These are phyloP conservation scores for Gossypioides kirkii DNA, from an alignment of 345 rosid species.

Conservation along the genomic window DNA sequence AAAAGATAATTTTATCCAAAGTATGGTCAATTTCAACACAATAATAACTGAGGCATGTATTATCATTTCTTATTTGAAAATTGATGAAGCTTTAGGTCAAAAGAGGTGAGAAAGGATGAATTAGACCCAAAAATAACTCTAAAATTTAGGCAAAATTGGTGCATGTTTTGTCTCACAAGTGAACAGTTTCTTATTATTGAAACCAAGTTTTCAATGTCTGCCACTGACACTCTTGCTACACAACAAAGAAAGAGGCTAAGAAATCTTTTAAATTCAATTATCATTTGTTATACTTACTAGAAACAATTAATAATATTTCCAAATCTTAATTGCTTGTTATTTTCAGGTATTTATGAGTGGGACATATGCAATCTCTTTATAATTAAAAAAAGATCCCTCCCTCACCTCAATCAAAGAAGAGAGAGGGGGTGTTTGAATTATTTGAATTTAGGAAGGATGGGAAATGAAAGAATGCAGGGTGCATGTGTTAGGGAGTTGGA, in stretches of 20 bases:
- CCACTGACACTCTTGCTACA: not conserved
- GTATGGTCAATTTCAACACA: no score
- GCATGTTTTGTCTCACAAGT: not conserved
- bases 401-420: not conserved
- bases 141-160: not conserved
- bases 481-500: conserved; percentile 33
- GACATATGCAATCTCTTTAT: not conserved
- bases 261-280: not conserved
- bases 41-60: not conserved
- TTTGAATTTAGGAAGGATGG: not conserved
- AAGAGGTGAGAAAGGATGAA: not conserved
- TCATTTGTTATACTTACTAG: not conserved
- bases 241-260: not conserved
- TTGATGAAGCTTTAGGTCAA: not conserved
- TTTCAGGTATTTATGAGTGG: not conserved
- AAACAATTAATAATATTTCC: conserved; percentile 2
- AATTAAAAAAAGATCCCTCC: not conserved
- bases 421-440: not conserved
- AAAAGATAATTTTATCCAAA: no score
- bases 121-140: not conserved
- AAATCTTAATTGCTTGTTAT: not conserved
- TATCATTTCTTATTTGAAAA: not conserved
- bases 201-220: conserved; percentile 7
- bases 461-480: conserved; percentile 1
- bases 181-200: not conserved